Base-by-base conservation (phyloP, 441 rosid species). In the Theobroma grandiflorum region DNA sequence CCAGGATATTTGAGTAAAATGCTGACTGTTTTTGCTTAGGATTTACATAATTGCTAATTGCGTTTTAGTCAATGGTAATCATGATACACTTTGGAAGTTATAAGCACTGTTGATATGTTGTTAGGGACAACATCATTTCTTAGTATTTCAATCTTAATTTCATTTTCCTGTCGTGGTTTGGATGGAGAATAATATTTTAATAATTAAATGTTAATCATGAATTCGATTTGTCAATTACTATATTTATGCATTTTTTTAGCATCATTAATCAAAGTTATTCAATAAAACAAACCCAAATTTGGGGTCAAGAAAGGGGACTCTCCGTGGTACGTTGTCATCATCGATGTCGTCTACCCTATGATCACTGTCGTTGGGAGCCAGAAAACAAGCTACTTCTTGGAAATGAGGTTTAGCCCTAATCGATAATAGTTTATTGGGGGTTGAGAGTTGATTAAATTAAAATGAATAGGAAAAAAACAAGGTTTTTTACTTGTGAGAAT, bases 401-500 rank as follows among this genome's bases (percentile, higher is more conserved):
- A 79, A 76, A 81, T 82, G 82, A 70, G 62, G 77, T 64, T 75
- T 6, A 64, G 5, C 22, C 69, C 69, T 64, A 35, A 63, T 63
- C 20, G 37, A 35, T 6, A 7, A 37, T 63, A 6, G 43, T 37
- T 3, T 64, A 2, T 37, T 37, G 43, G 69, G 49, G 49, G 20
- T 6, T 37, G 43, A 15, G 20, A 6, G 49, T 6, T 63, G 10
- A 68, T 68, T 42, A 42, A 68, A 68, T 67, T 20, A 42, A 67
- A 22, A 18, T 81, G 37, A 33, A 62, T 42, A 2, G 35, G 40
- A 57, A n/a, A 49, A 9, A 52, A 62, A 58, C 71, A 66, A n/a
- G 15, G 80, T 10, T 82, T 84, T 10, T 82, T 84, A 76, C 82
- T 76, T 79, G 83, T 76, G 70, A 43, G 43, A 77, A 65, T 63